Evolutionary conservation across 148 eudicot genomes (phyloP).

Genomic region (Fagopyrum homotropicum): DNA sequence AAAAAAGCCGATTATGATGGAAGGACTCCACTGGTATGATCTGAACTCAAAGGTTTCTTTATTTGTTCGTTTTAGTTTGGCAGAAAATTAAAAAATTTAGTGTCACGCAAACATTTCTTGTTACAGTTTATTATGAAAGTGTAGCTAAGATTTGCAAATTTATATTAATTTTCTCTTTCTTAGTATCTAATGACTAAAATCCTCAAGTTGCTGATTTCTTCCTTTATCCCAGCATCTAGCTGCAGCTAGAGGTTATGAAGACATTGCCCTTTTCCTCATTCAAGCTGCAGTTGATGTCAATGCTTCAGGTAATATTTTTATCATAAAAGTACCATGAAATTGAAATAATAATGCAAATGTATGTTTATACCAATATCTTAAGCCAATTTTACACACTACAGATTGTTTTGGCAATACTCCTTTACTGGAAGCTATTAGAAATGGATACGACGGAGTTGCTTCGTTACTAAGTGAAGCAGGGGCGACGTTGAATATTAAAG

Average conservation of each 20-base stretch:
- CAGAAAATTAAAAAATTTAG: not conserved
- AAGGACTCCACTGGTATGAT: slow-evolving; percentile 77
- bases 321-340: not conserved
- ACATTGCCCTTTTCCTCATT: slow-evolving; percentile 51
- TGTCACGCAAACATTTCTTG: no score
- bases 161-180: not conserved
- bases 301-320: slow-evolving; percentile 39
- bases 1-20: slow-evolving; percentile 85
- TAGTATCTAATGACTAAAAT: not conserved
- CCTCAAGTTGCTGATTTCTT: not conserved
- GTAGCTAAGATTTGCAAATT: not conserved
- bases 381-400: slow-evolving; percentile 15
- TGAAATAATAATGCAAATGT: not conserved
- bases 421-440: slow-evolving; percentile 69
- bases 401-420: slow-evolving; percentile 84
- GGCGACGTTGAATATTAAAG: slow-evolving; percentile 44
- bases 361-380: not conserved
- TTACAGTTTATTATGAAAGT: not conserved
- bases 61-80: not conserved
- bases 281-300: slow-evolving; percentile 59
- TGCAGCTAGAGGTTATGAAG: slow-evolving; percentile 77
- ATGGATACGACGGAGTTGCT: slow-evolving; percentile 65
- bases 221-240: slow-evolving; percentile 68
- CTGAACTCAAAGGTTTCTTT: not conserved
- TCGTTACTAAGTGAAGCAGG: slow-evolving; percentile 43